Percentiles rank a stretch among this genome's conserved stretches.
Evolutionary conservation across 164 flowering plant species (phyloP).

Genomic region (Annona squamosa): DNA sequence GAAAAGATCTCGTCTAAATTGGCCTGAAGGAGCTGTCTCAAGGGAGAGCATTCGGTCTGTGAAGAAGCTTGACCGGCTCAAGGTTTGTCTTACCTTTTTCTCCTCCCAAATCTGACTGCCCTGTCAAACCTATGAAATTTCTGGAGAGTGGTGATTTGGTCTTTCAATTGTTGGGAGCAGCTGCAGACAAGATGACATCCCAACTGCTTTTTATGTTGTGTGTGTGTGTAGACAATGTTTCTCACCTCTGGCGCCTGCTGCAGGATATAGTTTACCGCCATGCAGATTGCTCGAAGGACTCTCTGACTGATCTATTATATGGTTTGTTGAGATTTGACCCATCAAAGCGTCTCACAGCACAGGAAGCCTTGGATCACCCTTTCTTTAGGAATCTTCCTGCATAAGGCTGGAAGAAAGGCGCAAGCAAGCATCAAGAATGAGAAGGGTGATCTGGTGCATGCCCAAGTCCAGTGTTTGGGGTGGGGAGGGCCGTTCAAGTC

Average conservation of each 20-base stretch:
- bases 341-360: conserved; percentile 56
- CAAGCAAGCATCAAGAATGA: neutral
- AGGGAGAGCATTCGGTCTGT: conserved; percentile 83
- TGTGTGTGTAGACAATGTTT: neutral
- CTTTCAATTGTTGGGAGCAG: no score
- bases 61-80: conserved; percentile 47
- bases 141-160: neutral
- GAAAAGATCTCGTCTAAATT: conserved; percentile 49
- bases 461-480: neutral
- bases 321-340: conserved; percentile 72
- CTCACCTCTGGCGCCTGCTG: conserved; percentile 5
- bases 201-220: neutral
- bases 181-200: neutral
- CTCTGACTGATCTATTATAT: conserved; percentile 46
- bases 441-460: neutral
- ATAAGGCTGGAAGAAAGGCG: neutral
- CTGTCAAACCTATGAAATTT: no score
- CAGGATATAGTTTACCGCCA: conserved; percentile 53
- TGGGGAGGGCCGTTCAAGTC: neutral
- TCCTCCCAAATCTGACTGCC: neutral
- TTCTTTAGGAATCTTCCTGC: conserved; percentile 33
- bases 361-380: conserved; percentile 64
- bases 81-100: conserved; percentile 32
- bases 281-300: conserved; percentile 30
- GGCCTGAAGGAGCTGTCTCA: conserved; percentile 90